Evolutionary conservation across 495 filamentous ascomycete species (phyloP), one percentile per base, ranked within the genome.

Genomic region (Cairneyella variabilis): DNA sequence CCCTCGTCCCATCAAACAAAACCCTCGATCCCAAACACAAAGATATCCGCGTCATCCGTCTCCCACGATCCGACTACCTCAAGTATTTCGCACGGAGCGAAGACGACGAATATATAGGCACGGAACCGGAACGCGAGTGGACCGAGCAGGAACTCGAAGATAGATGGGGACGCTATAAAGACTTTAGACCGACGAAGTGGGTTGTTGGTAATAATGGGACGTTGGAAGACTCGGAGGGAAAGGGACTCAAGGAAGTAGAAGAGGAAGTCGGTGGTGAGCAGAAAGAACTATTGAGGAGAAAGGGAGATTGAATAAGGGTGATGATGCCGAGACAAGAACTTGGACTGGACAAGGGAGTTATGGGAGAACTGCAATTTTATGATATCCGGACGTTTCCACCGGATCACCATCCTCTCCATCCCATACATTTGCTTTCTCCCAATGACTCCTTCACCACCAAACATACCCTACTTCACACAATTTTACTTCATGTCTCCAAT

Each of bases 11-110:
- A 20, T 7, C 8, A 16, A 11, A 7, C 7, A 41, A 11, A 7
- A 7, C 5, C n/a, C n/a, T n/a, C n/a, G n/a, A 14, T n/a, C 37
- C 37, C 8, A 1, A 14, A 26, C 16, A 26, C 9, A 23, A 32
- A 37, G 45, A 48, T 25, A 20, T 47, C 16, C 36, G 32, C 14
- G 45, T 49, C 10, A 34, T 56, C 47, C 18, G 46, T 18, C 48
- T 56, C 44, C 53, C 53, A 14, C 43, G 53, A 6, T 30, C 21
- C 1, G 53, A 49, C 4, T 56, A 56, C 28, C 11, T 51, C 11
- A 57, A 57, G 17, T 40, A 57, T 34, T 57, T 57, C 23, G 54
- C 54, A 14, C 22, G 32, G 3, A 38, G 51, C n/a, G 36, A 40
- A 14, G 34, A 44, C 21, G 25, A 32, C 11, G 11, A 21, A 11